Evolutionary conservation across 2,329 filamentous ascomycete species (phyloP), one percentile per base, ranked within the genome.

Genomic region (Didymella glomerata): DNA sequence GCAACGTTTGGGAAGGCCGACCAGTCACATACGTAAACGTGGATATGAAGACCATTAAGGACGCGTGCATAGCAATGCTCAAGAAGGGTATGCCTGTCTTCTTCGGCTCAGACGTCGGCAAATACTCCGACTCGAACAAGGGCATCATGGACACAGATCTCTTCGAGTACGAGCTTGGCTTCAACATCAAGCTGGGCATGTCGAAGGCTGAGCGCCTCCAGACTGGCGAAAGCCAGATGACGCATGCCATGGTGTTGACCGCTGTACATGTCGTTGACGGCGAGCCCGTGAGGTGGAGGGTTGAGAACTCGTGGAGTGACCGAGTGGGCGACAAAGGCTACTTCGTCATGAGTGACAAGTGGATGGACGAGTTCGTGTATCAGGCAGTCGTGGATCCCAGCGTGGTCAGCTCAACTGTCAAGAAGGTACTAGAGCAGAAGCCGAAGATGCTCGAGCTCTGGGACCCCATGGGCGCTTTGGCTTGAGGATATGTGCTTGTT

Each of bases 181-280:
- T 96, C 78, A 91, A 93, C 68, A 84, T 92, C 61, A 83, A 82
- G 54, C 83, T 94, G 9, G 87, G 86, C 18, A 84, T 96, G 85
- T 86, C 81, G 69, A 96, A 96, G 78, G 89, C 90, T 0, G 85
- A 92, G 68, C 82, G 92, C 3, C 80, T 97, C 45, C 81, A 85
- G 68, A 89, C 88, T 0, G 88, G 90, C 11, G 92, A 96, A 78
- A 89, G 86, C 53, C 84, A 86, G 49, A 96, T 97, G 92, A 96
- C 92, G 1, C 93, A 96, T 70, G 93, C 93, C 4, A 96, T 96
- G 93, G 91, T 96, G 0, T 78, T 97, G 62, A 96, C 92, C 2
- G 93, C 87, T 0, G 93, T 96, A 45, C 92, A 97, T 72, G 76
- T 96, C 2, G 88, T 84, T 27, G 78, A 86, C 59, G 88, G 86